Conservation (phyloP, 139 green algal species). For the Gonium pectorale region DNA sequence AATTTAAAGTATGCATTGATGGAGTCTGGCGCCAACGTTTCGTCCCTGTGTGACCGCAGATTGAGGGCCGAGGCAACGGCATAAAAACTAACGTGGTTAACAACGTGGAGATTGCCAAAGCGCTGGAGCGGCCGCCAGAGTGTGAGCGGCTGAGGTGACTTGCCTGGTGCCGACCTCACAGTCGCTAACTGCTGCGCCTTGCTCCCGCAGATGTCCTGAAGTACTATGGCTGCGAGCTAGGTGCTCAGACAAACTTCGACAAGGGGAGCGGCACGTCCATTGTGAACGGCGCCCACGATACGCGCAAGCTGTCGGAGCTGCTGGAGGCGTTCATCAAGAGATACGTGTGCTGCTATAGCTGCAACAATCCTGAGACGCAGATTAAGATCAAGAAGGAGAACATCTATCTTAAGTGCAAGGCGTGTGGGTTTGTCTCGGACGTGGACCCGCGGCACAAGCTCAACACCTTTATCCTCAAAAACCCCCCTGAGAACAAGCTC, state of each 20-base stretch:
- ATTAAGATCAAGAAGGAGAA: constrained; percentile 93
- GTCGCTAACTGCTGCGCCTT: no score
- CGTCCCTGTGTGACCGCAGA: constrained; percentile 63
- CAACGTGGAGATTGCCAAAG: constrained; percentile 99
- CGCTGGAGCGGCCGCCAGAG: constrained; percentile 90
- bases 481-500: constrained; percentile 94
- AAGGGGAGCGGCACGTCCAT: constrained; percentile 92
- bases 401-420: constrained; percentile 98
- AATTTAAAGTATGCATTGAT: background rate
- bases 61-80: constrained; percentile 98
- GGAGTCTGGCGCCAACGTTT: background rate
- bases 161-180: no score
- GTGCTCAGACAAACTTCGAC: constrained; percentile 96
- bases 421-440: constrained; percentile 82
- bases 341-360: constrained; percentile 98
- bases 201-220: constrained; percentile 91
- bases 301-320: constrained; percentile 83
- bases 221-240: constrained; percentile 97
- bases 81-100: constrained; percentile 99
- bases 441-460: constrained; percentile 97
- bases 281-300: constrained; percentile 91
- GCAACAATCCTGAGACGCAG: constrained; percentile 97
- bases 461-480: constrained; percentile 99
- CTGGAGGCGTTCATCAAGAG: constrained; percentile 99
- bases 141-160: constrained; percentile 73